These are phyloP conservation scores for Ceratonia siliqua DNA, from an alignment of 306 rosid genomes.

Conservation along the genomic window DNA sequence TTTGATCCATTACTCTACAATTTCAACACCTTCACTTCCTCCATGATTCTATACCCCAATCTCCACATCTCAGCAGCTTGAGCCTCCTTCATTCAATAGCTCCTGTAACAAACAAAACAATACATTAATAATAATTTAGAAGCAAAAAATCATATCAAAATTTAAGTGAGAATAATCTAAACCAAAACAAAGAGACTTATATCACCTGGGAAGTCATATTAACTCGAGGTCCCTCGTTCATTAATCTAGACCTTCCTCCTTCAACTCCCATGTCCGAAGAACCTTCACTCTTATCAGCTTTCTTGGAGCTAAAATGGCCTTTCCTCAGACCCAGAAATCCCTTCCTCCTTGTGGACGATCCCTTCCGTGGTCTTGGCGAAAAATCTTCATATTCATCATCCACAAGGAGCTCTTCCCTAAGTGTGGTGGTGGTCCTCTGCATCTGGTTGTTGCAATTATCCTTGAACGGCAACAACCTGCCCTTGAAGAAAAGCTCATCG, in stretches of 20 bases:
- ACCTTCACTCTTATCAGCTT: slow-evolving; percentile 45
- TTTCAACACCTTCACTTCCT: slow-evolving; percentile 35
- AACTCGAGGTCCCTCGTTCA: slow-evolving; percentile 40
- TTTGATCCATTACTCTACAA: slow-evolving; percentile 45
- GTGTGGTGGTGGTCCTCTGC: slow-evolving; percentile 65
- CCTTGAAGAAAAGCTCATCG: slow-evolving; percentile 90
- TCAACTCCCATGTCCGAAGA: slow-evolving; percentile 32
- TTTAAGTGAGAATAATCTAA: not conserved
- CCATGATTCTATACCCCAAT: slow-evolving; percentile 46
- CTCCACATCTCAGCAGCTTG: slow-evolving; percentile 52
- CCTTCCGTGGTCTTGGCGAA: slow-evolving; percentile 65
- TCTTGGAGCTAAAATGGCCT: slow-evolving; percentile 70
- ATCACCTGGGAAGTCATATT: slow-evolving; percentile 52
- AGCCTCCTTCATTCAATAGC: slow-evolving; percentile 49
- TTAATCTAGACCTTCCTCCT: slow-evolving; percentile 41
- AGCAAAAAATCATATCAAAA: not conserved
- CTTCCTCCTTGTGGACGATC: slow-evolving; percentile 67
- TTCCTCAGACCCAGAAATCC: slow-evolving; percentile 76
- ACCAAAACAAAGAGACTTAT: not conserved
- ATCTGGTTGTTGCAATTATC: slow-evolving; percentile 39
- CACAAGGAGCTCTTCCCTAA: slow-evolving; percentile 75
- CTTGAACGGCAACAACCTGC: slow-evolving; percentile 73
- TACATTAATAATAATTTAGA: not conserved
- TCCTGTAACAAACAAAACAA: slow-evolving; percentile 46
- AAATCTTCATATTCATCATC: slow-evolving; percentile 33